Evolutionary conservation across 2,329 filamentous ascomycete genomes (phyloP).

Genomic region (Colletotrichum paranaense): DNA sequence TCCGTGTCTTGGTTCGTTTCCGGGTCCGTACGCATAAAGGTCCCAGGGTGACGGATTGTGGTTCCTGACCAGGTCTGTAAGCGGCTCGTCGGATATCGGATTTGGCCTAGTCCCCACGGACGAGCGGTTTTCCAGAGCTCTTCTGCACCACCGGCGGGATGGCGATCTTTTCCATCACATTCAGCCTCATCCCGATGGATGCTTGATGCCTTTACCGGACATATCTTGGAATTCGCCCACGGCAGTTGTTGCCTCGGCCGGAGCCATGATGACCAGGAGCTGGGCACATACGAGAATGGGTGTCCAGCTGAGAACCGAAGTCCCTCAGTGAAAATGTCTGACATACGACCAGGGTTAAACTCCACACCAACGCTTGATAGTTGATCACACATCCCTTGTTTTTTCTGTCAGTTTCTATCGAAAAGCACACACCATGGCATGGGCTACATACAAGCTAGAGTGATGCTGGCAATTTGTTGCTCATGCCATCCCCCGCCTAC

Average conservation of each 20-base stretch:
- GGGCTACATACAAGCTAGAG: constrained; percentile 49
- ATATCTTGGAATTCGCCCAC: constrained; percentile 14
- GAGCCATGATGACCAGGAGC: constrained; percentile 1
- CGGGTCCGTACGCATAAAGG: constrained; percentile 58
- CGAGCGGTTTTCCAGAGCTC: constrained; percentile 49
- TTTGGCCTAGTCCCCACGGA: constrained; percentile 59
- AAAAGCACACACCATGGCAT: neutral
- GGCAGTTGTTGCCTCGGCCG: neutral
- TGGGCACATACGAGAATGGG: neutral
- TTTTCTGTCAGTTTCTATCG: neutral
- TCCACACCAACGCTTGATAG: constrained; percentile 62
- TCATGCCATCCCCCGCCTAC: constrained; percentile 75
- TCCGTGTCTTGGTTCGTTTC: constrained; percentile 48
- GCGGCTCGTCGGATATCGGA: constrained; percentile 50
- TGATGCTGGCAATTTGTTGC: constrained; percentile 54
- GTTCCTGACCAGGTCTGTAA: constrained; percentile 57
- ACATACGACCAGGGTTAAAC: constrained; percentile 48
- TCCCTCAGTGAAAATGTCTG: neutral
- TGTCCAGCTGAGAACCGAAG: constrained; percentile 11
- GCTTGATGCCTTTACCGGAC: neutral
- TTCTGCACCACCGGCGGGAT: constrained; percentile 41
- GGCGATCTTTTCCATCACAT: constrained; percentile 43
- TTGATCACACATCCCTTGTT: constrained; percentile 66
- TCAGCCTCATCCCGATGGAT: constrained; percentile 49
- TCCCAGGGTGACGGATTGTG: constrained; percentile 57